Evolutionary conservation across 768 basidiomycete genomes (phyloP).

Genomic region (Lactifluus echinatus): DNA sequence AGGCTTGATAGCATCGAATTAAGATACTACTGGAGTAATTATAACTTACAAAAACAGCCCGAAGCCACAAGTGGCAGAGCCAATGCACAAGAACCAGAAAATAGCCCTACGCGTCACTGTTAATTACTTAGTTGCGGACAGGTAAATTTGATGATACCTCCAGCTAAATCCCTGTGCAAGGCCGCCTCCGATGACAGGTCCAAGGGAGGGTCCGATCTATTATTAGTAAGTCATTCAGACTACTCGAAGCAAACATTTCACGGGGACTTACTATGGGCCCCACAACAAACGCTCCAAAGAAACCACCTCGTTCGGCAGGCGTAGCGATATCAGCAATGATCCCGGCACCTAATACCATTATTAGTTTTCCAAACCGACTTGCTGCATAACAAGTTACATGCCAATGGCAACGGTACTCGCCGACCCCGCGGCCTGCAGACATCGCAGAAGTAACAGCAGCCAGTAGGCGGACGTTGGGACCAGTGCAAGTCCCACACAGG

Average conservation of each 20-base stretch:
- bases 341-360: conserved; percentile 45
- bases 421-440: conserved; percentile 70
- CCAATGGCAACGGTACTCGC: conserved; percentile 74
- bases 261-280: conserved; percentile 53
- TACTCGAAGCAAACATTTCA: background rate
- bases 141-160: conserved; percentile 22
- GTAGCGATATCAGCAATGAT: conserved; percentile 72
- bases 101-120: conserved; percentile 27
- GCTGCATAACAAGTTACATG: conserved; percentile 20
- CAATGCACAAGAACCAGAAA: conserved; percentile 37
- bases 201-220: conserved; percentile 30
- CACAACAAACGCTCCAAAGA: conserved; percentile 56
- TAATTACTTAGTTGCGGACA: background rate
- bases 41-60: conserved; percentile 30
- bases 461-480: conserved; percentile 58
- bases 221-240: background rate
- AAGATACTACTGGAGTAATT: background rate
- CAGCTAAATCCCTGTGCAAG: conserved; percentile 26
- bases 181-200: conserved; percentile 44
- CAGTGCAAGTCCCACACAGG: conserved; percentile 56
- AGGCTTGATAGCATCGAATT: background rate
- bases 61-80: conserved; percentile 28
- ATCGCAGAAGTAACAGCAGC: conserved; percentile 72
- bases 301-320: conserved; percentile 64
- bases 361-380: background rate